A percentile compares a stretch with the other conserved stretches of the same genome.
phyloP scores from a whole-genome alignment of 164 flowering plant genomes.

The Houttuynia cordata region DNA sequence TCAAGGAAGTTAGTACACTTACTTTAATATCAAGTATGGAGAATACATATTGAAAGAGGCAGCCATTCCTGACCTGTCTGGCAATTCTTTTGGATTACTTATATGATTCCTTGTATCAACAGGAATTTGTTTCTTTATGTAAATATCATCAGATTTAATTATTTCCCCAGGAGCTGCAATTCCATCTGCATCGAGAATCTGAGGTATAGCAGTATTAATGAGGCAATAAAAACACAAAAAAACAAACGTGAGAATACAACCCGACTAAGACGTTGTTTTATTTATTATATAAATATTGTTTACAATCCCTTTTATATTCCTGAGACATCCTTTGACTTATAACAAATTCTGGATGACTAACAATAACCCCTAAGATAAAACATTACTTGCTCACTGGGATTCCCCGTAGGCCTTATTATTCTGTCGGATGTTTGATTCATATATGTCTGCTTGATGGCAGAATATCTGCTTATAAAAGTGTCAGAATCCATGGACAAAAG shows the following conservation, averaged over 20 bases:
- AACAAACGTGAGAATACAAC: too few species aligned
- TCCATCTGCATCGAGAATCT: slow-evolving; percentile 92
- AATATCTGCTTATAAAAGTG: slow-evolving; percentile 18
- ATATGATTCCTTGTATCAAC: slow-evolving; percentile 16
- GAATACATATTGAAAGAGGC: background rate
- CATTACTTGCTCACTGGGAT: slow-evolving; percentile 22
- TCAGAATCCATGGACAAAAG: background rate
- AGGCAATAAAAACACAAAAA: too few species aligned
- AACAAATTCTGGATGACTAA: too few species aligned
- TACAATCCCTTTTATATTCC: too few species aligned
- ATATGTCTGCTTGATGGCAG: slow-evolving; percentile 46
- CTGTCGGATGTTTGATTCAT: slow-evolving; percentile 42
- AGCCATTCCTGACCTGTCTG: slow-evolving; percentile 39
- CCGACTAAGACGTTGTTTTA: too few species aligned
- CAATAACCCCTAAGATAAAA: background rate
- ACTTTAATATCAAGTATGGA: background rate
- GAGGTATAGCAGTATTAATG: background rate
- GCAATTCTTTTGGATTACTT: slow-evolving; percentile 18
- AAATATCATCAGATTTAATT: slow-evolving; percentile 49
- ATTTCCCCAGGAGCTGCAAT: slow-evolving; percentile 87
- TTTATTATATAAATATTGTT: too few species aligned
- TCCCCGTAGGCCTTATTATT: slow-evolving; percentile 39
- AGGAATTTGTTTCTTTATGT: slow-evolving; percentile 57
- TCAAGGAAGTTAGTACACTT: slow-evolving; percentile 2
- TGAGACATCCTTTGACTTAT: too few species aligned